phyloP scores from a whole-genome alignment of 495 filamentous ascomycete species.

The Cairneyella variabilis region DNA sequence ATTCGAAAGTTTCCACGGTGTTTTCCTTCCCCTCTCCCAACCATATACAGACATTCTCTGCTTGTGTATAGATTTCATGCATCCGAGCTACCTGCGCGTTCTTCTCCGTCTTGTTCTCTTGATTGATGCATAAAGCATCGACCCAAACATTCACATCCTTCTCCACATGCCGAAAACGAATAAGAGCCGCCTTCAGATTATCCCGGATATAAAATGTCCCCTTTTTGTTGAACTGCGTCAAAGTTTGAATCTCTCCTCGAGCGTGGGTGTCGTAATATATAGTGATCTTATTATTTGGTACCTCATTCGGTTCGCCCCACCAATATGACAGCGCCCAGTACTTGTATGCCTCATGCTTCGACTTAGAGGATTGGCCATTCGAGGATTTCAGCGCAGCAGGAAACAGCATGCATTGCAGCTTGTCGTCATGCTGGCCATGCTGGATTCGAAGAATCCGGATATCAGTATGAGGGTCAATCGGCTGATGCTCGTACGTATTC shows the following conservation, averaged over 20 bases:
- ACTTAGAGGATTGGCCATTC: no score
- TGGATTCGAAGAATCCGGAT: not conserved
- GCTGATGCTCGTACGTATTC: conserved; percentile 1
- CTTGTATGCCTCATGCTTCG: not conserved
- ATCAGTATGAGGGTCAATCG: not conserved
- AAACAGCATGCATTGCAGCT: not conserved
- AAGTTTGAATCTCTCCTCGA: not conserved
- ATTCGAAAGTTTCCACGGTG: not conserved
- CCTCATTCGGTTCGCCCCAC: conserved; percentile 10
- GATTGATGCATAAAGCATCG: conserved; percentile 28
- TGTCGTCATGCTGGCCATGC: not conserved
- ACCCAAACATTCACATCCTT: conserved; percentile 22
- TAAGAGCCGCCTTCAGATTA: conserved; percentile 7
- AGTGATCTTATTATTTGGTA: conserved; percentile 1
- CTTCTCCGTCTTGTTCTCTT: conserved; percentile 24
- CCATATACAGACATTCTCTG: conserved; percentile 18
- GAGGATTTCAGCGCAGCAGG: not conserved
- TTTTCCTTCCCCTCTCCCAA: conserved; percentile 6
- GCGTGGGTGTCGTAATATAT: conserved; percentile 8
- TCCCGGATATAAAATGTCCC: conserved; percentile 5
- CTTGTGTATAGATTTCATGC: conserved; percentile 26
- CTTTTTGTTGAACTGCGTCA: not conserved
- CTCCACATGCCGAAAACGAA: not conserved
- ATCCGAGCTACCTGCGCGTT: conserved; percentile 25
- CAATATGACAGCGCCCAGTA: conserved; percentile 11